Base-by-base conservation (phyloP, 2,329 filamentous ascomycete species). In the Sporothrix euskadiensis region DNA sequence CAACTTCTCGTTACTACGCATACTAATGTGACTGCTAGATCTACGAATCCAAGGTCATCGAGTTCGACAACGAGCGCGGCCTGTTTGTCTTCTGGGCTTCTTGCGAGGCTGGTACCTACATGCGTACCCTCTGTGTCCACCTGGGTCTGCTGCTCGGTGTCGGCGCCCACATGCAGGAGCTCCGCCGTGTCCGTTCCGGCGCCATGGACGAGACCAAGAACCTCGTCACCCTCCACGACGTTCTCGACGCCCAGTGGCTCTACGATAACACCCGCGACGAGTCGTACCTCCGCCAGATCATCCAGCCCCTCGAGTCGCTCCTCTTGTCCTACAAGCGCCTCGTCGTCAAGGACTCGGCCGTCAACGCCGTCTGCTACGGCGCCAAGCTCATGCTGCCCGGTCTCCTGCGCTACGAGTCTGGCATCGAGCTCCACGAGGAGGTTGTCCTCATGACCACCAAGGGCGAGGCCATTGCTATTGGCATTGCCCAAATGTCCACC, bases 361-460 rank as follows among this genome's bases (percentile, higher is more conserved):
- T 99, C 79, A 98, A 98, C 82, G 96, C 96, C 74, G 94, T 99
- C 73, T 98, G 94, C 88, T 98, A 98, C 83, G 96, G 96, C 84
- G 96, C 96, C 66, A 98, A 98, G 87, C 90, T 99, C 76, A 99
- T 98, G 96, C 92, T 98, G 84, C 96, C 96, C 68, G 96, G 96
- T 85, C 88, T 99, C 72, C 85, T 99, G 76, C 90, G 96, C 81
- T 98, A 97, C 82, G 77, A 77, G 70, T 41, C 75, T 19, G 75
- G 71, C 70, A 72, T 75, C 7, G 94, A 98, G 83, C 90, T 96
- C 76, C 91, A 97, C 81, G 96, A 99, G 83, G 96, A 99, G 85
- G 91, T 98, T 80, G 94, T 99, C 52, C 87, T 99, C 75, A 98
- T 99, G 91, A 98, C 96, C 73, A 98, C 96, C 80, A 99, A 99